Evolutionary conservation across 805 yeast genomes (phyloP).

Genomic region (Debaryomyces hansenii): DNA sequence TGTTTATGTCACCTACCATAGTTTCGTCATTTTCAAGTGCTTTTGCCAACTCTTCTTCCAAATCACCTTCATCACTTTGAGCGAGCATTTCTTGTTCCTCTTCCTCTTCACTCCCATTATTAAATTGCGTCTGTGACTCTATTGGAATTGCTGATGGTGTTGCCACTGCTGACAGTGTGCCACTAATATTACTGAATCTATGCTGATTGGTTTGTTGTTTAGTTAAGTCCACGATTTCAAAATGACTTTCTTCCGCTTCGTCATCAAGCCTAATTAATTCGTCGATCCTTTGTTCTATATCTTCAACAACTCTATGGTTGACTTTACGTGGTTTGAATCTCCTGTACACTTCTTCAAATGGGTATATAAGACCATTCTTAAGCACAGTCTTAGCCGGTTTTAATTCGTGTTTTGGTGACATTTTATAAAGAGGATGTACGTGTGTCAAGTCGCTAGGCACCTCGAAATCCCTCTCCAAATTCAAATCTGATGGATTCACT

Average conservation of each 20-base stretch:
- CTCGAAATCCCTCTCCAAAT: conserved; percentile 48
- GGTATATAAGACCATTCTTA: conserved; percentile 83
- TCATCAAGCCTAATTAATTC: conserved; percentile 73
- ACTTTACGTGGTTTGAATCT: conserved; percentile 71
- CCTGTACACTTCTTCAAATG: conserved; percentile 68
- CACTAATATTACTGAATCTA: conserved; percentile 18
- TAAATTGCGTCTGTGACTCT: conserved; percentile 3
- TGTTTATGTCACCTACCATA: conserved; percentile 11
- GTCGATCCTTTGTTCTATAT: conserved; percentile 76
- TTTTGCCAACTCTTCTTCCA: conserved; percentile 59
- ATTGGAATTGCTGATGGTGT: conserved; percentile 21
- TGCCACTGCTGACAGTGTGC: conserved; percentile 26
- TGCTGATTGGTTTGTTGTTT: conserved; percentile 27
- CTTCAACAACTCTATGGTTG: conserved; percentile 69
- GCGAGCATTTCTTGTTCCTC: conserved; percentile 27
- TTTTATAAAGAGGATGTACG: conserved; percentile 40
- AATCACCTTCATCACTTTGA: conserved; percentile 52
- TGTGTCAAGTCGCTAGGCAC: conserved; percentile 34
- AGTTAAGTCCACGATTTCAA: conserved; percentile 66
- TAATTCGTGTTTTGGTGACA: conserved; percentile 35
- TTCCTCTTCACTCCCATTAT: conserved; percentile 10
- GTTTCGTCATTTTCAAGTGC: conserved; percentile 47
- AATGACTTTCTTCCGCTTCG: conserved; percentile 77
- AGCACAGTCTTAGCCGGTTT: conserved; percentile 49
- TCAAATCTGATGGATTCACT: conserved; percentile 38